Evolutionary conservation across 495 filamentous ascomycete genomes (phyloP).

Genomic region (Penicillium salamii): DNA sequence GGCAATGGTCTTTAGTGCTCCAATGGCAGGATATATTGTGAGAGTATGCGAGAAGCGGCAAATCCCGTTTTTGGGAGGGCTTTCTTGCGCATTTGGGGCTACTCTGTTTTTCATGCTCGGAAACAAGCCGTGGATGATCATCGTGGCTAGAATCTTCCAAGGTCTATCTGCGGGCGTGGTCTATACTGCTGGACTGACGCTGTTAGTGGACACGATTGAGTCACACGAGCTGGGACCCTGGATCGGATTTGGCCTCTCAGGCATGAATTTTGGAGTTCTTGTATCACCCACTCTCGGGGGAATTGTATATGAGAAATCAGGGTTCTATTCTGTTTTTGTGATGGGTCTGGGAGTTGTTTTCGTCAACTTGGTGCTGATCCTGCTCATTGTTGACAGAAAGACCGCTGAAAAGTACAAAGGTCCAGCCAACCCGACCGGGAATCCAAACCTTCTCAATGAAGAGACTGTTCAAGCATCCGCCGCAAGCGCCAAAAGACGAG

Average conservation of each 20-base stretch:
- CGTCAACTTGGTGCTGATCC: constrained; percentile 1
- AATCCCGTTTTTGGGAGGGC: not conserved
- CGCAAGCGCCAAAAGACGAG: not conserved
- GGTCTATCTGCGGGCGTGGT: constrained; percentile 5
- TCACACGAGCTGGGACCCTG: constrained; percentile 8
- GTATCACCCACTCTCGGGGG: constrained; percentile 6
- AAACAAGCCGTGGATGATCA: not conserved
- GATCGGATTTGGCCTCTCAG: constrained; percentile 7
- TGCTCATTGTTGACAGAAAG: constrained; percentile 4
- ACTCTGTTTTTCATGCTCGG: constrained; percentile 3
- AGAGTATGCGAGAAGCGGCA: constrained; percentile 2
- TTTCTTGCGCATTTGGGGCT: constrained; percentile 1
- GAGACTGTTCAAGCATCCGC: not conserved
- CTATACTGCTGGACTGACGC: constrained; percentile 6
- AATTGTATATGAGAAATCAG: constrained; percentile 4
- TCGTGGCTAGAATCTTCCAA: constrained; percentile 3
- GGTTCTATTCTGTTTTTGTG: constrained; percentile 5
- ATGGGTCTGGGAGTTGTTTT: constrained; percentile 1
- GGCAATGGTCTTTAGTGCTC: constrained; percentile 1
- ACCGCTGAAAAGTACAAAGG: not conserved
- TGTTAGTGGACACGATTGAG: constrained; percentile 9
- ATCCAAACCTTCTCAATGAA: not conserved
- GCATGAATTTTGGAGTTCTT: constrained; percentile 6
- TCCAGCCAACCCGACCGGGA: not conserved
- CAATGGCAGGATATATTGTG: constrained; percentile 2